Base-by-base conservation (phyloP, 768 basidiomycete genomes). In the Mycena belliarum region DNA sequence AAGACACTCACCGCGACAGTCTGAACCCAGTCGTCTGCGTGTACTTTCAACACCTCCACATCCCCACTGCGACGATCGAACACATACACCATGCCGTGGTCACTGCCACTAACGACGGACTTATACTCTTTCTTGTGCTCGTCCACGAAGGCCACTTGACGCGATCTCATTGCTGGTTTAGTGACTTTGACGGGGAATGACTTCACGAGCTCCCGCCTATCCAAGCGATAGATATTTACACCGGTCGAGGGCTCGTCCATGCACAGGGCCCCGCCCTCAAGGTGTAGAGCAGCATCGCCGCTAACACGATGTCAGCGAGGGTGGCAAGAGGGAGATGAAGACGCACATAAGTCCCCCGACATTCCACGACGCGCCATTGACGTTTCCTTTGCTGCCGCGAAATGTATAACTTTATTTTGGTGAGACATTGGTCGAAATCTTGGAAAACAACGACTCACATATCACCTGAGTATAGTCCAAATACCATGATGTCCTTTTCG, bases 51-150 rank as follows among this genome's bases (percentile, higher is more conserved):
- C 32, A 45, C 26, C 28, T 61, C 62, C 3, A 59, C 35, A 16
- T 53, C 41, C 32, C 57, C 53, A 24, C 49, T 64, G 15, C 54
- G 48, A 18, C 56, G 41, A 41, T 66, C 54, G 28, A 57, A 66
- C 18, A 61, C 45, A 25, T 64, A 61, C 16, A 66, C 63, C 10
- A 61, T 23, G 29, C 63, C 65, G 48, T 66, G 63, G 50, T 66
- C 63, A 52, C 63, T 63, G 12, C 59, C 50, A 35, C 63, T 61
- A 25, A 64, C 49, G 23, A 66, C 53, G 25, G 40, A 49, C 28
- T 47, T 43, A 33, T 52, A 49, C 44, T n/a, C n/a, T n/a, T n/a
- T n/a, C n/a, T n/a, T n/a, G n/a, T n/a, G n/a, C n/a, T 61, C 53
- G 16, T 63, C 56, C 28, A 48, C 29, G 44, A 65, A 52, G 14